A percentile compares a stretch with the other conserved stretches of the same genome.
phyloP scores from a whole-genome alignment of 495 filamentous ascomycete genomes.

The Choiromyces venosus region DNA sequence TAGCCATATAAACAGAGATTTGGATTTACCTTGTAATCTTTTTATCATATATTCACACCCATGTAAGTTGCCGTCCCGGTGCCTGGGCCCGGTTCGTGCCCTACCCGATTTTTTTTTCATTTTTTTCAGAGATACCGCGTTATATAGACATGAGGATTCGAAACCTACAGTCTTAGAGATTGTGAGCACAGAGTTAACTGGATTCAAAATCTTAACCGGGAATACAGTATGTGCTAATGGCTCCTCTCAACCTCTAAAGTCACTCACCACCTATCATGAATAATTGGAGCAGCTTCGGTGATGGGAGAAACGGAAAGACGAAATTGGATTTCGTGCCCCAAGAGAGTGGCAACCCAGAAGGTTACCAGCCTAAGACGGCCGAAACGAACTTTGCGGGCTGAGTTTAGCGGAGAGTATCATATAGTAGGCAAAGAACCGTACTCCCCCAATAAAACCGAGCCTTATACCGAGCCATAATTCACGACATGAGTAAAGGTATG shows the following conservation, averaged over 20 bases:
- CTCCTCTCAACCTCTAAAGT: not conserved
- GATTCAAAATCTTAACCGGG: not conserved
- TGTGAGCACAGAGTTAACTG: not conserved
- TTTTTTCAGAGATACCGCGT: not conserved
- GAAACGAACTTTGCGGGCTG: not conserved
- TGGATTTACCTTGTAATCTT: not conserved
- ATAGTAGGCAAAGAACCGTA: not conserved
- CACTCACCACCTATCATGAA: not conserved
- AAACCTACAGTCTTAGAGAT: not conserved
- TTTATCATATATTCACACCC: not conserved
- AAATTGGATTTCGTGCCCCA: not conserved
- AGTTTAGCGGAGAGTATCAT: not conserved
- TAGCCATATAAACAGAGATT: not conserved
- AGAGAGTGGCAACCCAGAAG: not conserved
- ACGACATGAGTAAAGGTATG: not conserved
- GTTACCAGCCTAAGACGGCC: not conserved
- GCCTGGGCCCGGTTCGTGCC: not conserved
- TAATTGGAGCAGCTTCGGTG: not conserved
- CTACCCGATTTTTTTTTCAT: too few species aligned
- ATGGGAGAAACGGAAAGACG: too few species aligned
- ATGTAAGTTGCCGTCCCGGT: not conserved
- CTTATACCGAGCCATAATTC: not conserved
- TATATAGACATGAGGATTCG: not conserved
- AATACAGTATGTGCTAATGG: not conserved
- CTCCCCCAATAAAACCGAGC: not conserved